These are phyloP conservation scores for Setomelanomma holmii DNA, from an alignment of 2,329 filamentous ascomycete genomes.

Conservation along the genomic window DNA sequence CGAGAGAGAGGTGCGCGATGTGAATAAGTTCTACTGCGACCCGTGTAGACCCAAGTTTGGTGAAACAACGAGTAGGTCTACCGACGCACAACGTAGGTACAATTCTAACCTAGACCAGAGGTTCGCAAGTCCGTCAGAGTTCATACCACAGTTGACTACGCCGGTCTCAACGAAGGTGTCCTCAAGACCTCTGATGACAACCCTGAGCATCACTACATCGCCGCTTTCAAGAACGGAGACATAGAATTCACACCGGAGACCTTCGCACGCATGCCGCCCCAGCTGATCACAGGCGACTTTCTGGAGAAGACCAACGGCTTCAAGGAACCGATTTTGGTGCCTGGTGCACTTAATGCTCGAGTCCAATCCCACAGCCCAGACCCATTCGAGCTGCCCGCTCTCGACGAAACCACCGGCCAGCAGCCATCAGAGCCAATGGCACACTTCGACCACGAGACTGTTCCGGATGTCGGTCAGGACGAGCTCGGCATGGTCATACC, in stretches of 20 bases:
- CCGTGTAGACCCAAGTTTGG: slow-evolving; percentile 66
- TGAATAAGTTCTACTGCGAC: slow-evolving; percentile 72
- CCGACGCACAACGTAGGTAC: slow-evolving; percentile 28
- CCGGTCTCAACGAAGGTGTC: slow-evolving; percentile 70
- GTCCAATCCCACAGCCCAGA: slow-evolving; percentile 31
- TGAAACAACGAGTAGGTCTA: slow-evolving; percentile 63
- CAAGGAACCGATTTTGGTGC: slow-evolving; percentile 71
- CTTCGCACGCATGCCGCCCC: slow-evolving; percentile 69
- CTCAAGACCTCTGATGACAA: slow-evolving; percentile 70
- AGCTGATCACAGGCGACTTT: slow-evolving; percentile 68
- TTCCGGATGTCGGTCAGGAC: slow-evolving; percentile 68
- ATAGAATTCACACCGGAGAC: slow-evolving; percentile 66
- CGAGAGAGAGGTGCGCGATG: slow-evolving; percentile 67
- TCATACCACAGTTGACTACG: slow-evolving; percentile 72
- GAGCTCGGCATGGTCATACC: slow-evolving; percentile 73
- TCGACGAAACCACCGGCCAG: slow-evolving; percentile 26
- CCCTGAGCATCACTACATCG: slow-evolving; percentile 71
- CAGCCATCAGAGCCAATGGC: slow-evolving; percentile 18
- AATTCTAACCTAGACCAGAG: slow-evolving; percentile 46
- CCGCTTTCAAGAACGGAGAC: slow-evolving; percentile 70
- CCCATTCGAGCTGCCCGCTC: not conserved
- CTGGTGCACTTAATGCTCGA: slow-evolving; percentile 65
- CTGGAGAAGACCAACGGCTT: slow-evolving; percentile 69
- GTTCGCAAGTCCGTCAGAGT: slow-evolving; percentile 71
- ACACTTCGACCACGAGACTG: slow-evolving; percentile 58